A percentile compares a stretch with the other conserved stretches of the same genome.
These are phyloP conservation scores for Gomphus bonarii DNA, from an alignment of 1,284 basidiomycete species.

Conservation along the genomic window DNA sequence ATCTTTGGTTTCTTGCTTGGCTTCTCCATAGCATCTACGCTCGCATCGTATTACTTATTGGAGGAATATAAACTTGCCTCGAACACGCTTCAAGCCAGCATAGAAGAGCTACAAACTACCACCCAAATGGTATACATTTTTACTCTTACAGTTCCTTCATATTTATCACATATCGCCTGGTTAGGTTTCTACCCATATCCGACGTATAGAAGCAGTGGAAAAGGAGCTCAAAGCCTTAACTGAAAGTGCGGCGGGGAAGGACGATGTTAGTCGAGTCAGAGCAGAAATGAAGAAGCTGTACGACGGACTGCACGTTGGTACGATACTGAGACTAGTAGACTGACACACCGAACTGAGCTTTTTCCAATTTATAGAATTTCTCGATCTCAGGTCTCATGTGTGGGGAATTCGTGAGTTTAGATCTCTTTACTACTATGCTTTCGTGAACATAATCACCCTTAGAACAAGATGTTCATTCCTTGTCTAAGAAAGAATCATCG, in stretches of 20 bases:
- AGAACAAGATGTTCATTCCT: slow-evolving; percentile 74
- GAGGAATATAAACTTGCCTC: slow-evolving; percentile 87
- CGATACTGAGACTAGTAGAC: not conserved
- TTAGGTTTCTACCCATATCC: slow-evolving; percentile 76
- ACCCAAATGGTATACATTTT: slow-evolving; percentile 58
- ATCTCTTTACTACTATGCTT: not conserved
- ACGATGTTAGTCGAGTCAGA: slow-evolving; percentile 65
- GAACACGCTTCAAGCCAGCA: slow-evolving; percentile 72
- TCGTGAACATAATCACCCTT: slow-evolving; percentile 13
- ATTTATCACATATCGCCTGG: not conserved
- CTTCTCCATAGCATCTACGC: slow-evolving; percentile 75
- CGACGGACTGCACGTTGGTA: slow-evolving; percentile 68
- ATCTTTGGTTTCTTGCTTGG: slow-evolving; percentile 85
- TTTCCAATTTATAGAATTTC: slow-evolving; percentile 41
- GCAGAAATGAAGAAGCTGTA: slow-evolving; percentile 81
- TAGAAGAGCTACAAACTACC: slow-evolving; percentile 76
- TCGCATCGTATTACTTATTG: slow-evolving; percentile 79
- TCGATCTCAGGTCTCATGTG: slow-evolving; percentile 66
- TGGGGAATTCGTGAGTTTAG: slow-evolving; percentile 71
- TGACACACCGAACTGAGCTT: not conserved
- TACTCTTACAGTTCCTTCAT: not conserved
- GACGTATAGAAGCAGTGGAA: slow-evolving; percentile 80
- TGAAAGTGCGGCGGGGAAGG: slow-evolving; percentile 60
- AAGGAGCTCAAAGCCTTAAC: slow-evolving; percentile 75
- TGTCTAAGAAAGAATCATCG: slow-evolving; percentile 56